Conservation (phyloP, 2,329 filamentous ascomycete species). For the Zasmidium citrigriseum region DNA sequence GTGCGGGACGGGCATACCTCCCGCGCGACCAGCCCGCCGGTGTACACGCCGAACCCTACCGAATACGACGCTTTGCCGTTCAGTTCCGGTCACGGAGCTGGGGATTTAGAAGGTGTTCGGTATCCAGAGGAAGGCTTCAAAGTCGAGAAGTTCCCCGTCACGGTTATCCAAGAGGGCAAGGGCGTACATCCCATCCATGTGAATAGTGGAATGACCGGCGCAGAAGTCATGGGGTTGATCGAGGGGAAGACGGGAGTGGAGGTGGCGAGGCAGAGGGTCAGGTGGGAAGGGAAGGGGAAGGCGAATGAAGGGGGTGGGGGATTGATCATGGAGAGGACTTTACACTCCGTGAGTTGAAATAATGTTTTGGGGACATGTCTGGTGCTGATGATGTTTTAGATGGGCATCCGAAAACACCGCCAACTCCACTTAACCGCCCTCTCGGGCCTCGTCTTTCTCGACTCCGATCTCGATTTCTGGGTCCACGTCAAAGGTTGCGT, state of each 20-base stretch:
- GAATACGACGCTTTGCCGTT: background rate
- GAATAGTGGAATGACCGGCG: background rate
- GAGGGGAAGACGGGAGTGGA: background rate
- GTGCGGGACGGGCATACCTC: background rate
- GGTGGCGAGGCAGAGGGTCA: background rate
- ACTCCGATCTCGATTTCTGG: constrained; percentile 2
- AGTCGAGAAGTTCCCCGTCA: background rate
- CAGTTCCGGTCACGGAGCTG: background rate
- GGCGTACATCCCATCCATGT: background rate
- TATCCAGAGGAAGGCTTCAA: background rate
- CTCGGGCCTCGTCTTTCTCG: background rate
- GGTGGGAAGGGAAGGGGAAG: no score
- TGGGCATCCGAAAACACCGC: background rate
- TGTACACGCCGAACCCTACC: background rate
- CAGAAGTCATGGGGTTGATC: background rate
- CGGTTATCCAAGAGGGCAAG: background rate
- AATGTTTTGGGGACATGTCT: background rate
- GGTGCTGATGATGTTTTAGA: background rate
- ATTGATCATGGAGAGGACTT: background rate
- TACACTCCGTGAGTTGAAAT: background rate
- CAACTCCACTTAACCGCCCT: background rate
- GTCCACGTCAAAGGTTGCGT: background rate
- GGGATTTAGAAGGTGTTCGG: background rate
- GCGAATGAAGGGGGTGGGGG: background rate
- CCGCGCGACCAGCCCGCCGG: background rate